Evolutionary conservation across 2,329 filamentous ascomycete genomes (phyloP).

Genomic region (Fusarium secorum): DNA sequence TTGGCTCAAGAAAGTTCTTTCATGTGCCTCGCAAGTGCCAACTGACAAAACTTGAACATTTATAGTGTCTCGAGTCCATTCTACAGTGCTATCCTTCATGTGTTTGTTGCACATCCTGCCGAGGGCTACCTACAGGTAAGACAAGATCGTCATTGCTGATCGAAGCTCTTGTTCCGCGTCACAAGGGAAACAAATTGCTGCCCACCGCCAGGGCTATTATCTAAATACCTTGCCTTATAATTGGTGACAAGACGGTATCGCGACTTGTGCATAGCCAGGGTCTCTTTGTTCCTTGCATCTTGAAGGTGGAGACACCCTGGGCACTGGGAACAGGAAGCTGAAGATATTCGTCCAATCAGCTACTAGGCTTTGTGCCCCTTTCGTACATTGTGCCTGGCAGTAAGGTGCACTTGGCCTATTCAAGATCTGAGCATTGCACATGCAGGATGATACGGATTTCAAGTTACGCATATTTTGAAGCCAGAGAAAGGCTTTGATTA

Average conservation of each 20-base stretch:
- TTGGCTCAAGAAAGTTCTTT: not conserved
- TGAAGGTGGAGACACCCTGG: conserved; percentile 24
- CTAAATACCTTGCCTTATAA: not conserved
- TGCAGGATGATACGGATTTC: not conserved
- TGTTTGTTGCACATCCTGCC: conserved; percentile 13
- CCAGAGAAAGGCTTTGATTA: not conserved
- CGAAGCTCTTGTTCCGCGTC: not conserved
- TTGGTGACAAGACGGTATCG: not conserved
- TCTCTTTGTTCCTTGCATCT: conserved; percentile 31
- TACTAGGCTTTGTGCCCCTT: conserved; percentile 18
- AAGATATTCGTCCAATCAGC: conserved; percentile 6
- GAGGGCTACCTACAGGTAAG: conserved; percentile 32
- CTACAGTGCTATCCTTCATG: conserved; percentile 14
- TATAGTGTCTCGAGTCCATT: conserved; percentile 21
- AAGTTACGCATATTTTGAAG: not conserved
- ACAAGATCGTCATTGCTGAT: conserved; percentile 12
- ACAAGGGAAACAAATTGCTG: not conserved
- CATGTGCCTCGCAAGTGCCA: not conserved
- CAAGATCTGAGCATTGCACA: not conserved
- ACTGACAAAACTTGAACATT: not conserved
- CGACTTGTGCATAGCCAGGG: not conserved
- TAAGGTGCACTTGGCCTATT: conserved; percentile 1
- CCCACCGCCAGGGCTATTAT: not conserved
- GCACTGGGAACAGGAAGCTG: conserved; percentile 5
- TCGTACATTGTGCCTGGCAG: conserved; percentile 21